Conservation (phyloP, 257 asterid species). For the Solanum piurae region DNA sequence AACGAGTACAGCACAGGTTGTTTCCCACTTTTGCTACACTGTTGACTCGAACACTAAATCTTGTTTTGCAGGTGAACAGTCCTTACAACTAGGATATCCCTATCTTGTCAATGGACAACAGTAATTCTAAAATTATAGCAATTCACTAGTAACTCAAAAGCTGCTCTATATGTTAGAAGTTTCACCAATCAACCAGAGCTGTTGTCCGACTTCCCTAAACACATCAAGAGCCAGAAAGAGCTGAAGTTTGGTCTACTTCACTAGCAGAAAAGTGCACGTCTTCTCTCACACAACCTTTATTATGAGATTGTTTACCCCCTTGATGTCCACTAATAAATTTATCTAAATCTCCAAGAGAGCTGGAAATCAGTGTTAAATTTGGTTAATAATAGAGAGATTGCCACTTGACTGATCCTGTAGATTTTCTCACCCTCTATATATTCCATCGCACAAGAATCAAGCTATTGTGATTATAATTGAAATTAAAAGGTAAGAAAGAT, state of each 20-base stretch:
- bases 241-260: neutral
- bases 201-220: neutral
- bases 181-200: neutral
- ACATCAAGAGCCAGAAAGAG: neutral
- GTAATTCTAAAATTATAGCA: neutral
- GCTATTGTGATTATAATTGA: neutral
- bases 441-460: neutral
- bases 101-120: neutral
- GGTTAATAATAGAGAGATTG: neutral
- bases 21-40: neutral
- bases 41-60: neutral
- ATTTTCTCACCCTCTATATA: neutral
- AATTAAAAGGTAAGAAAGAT: neutral
- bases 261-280: neutral
- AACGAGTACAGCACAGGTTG: neutral
- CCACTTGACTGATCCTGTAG: neutral
- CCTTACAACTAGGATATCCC: neutral
- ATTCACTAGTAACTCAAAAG: neutral
- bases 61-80: neutral
- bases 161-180: neutral
- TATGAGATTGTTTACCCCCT: neutral
- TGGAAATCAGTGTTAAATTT: neutral
- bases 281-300: neutral
- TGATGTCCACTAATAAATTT: neutral
- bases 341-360: neutral